Evolutionary conservation across 768 basidiomycete genomes (phyloP).

Genomic region (Cantharellus anzutake): DNA sequence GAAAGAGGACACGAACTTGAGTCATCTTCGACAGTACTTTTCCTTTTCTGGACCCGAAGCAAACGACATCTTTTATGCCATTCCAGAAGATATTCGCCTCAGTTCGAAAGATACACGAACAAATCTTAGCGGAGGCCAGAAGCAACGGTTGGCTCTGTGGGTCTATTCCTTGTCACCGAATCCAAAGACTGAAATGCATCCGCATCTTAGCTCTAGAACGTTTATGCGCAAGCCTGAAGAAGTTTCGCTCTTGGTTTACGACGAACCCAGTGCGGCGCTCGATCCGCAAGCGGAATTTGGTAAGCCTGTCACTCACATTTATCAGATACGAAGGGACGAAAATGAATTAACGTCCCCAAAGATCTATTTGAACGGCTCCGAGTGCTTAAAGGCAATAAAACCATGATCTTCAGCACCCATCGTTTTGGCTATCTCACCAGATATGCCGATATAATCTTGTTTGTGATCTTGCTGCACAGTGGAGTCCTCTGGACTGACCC

Average conservation of each 20-base stretch:
- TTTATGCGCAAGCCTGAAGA: slow-evolving; percentile 24
- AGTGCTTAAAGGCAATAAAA: slow-evolving; percentile 5
- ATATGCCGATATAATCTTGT: slow-evolving; percentile 9
- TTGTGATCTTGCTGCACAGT: too few species aligned
- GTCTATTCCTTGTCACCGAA: background rate
- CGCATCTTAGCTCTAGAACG: slow-evolving; percentile 16
- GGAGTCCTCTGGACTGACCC: too few species aligned
- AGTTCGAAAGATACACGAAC: background rate
- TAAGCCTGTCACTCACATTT: background rate
- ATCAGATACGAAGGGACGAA: too few species aligned
- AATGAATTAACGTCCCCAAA: background rate
- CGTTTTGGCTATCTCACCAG: slow-evolving; percentile 10
- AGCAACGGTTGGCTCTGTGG: slow-evolving; percentile 16
- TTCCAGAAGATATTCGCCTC: too few species aligned
- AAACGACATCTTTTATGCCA: too few species aligned
- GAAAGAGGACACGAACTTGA: too few species aligned
- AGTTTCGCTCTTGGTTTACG: slow-evolving; percentile 31
- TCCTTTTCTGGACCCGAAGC: too few species aligned
- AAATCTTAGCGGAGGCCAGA: slow-evolving; percentile 18
- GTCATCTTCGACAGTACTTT: too few species aligned
- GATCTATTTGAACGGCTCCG: slow-evolving; percentile 8
- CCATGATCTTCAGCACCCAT: slow-evolving; percentile 9
- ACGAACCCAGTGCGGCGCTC: slow-evolving; percentile 39
- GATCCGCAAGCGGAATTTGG: slow-evolving; percentile 33
- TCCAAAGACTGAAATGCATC: too few species aligned